Evolutionary conservation across 495 filamentous ascomycete genomes (phyloP).

Genomic region (Talaromyces borbonicus): DNA sequence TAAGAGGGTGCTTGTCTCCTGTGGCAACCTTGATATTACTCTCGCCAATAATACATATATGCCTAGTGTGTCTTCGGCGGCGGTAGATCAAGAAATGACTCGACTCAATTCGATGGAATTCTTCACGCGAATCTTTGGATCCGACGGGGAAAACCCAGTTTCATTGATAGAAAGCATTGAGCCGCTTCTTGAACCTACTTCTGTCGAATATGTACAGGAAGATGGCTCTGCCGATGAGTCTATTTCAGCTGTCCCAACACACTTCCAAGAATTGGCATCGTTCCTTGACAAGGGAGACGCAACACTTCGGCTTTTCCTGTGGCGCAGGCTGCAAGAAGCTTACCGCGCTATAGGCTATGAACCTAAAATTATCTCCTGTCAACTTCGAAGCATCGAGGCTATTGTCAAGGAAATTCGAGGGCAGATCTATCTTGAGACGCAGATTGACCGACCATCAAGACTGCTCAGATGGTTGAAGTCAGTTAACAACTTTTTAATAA

Average conservation of each 20-base stretch:
- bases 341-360: constrained; percentile 74
- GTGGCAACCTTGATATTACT: constrained; percentile 40
- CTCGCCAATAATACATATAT: constrained; percentile 82
- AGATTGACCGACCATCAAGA: constrained; percentile 52
- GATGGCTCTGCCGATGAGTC: constrained; percentile 10
- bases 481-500: constrained; percentile 63
- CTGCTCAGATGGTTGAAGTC: constrained; percentile 68
- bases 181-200: constrained; percentile 72
- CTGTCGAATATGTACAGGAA: constrained; percentile 31
- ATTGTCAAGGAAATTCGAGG: constrained; percentile 64
- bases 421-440: constrained; percentile 47
- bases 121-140: constrained; percentile 72
- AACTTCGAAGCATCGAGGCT: constrained; percentile 72
- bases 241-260: constrained; percentile 15
- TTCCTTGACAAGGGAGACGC: constrained; percentile 75
- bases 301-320: constrained; percentile 73
- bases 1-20: constrained; percentile 35
- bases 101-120: constrained; percentile 93
- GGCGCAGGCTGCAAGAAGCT: constrained; percentile 77
- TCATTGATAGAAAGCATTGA: constrained; percentile 85
- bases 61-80: constrained; percentile 72
- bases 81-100: constrained; percentile 80
- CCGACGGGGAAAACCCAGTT: constrained; percentile 57
- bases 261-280: constrained; percentile 62
- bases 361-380: constrained; percentile 78